Evolutionary conservation across 768 basidiomycete genomes (phyloP), one percentile per base, ranked within the genome.

Genomic region (Russula olivacea): DNA sequence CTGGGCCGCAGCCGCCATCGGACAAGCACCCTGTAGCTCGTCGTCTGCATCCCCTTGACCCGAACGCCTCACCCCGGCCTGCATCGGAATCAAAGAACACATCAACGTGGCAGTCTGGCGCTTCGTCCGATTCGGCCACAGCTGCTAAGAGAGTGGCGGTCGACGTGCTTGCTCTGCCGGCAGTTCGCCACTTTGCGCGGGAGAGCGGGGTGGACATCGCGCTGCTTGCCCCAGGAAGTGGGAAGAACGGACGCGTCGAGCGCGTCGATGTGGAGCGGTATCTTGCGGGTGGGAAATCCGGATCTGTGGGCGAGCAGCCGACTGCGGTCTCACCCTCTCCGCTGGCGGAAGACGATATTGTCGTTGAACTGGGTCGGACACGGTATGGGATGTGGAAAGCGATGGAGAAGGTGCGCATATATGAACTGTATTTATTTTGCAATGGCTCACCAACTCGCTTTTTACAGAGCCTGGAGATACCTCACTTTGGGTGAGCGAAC

Each of bases 361-460:
- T 87, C 2, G 81, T 92, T 3, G 89, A 90, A 57, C 78, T 94
- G 28, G 86, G 85, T 5, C 77, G 90, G 66, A 91, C 89, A 15
- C 78, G 92, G 58, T 83, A 85, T 70, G 85, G 84, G 11, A 95
- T 94, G 92, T 94, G 85, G 86, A 90, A 89, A 68, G 88, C 90
- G 2, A 94, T 94, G 92, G 82, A 79, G 11, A 90, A 89, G 82
- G 90, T n/a, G n/a, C 86, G 54, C 30, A 75, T 65, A 21, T 48
- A 21, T 43, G 2, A 21, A 8, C 12, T 51, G 1, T 32, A 3
- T 38, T 17, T 38, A 32, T 38, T 47, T n/a, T 21, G 25, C 23
- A 6, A 4, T 52, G 21, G 19, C 52, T 41, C 5, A 45, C 25
- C n/a, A 19, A 47, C 56, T 23, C 47, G 21, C 23, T 52, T 23